Evolutionary conservation across 352 stramenopile species (phyloP).

Genomic region (Phytopythium ostracodes): DNA sequence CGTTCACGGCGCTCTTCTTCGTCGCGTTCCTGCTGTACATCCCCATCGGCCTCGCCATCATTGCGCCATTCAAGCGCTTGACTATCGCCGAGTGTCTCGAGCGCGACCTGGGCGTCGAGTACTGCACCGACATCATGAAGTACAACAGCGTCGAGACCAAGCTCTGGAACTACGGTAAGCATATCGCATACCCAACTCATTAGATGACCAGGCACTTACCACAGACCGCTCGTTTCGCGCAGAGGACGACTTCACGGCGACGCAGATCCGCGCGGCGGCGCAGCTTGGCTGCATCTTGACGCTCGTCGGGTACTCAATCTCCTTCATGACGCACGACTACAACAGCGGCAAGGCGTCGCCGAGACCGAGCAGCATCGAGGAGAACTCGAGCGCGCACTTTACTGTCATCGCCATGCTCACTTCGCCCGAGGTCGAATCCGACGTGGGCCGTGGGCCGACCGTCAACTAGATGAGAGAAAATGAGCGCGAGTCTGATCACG

Average conservation of each 20-base stretch:
- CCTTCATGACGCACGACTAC: slow-evolving; percentile 35
- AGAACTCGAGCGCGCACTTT: neutral
- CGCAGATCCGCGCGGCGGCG: slow-evolving; percentile 14
- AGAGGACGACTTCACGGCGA: neutral
- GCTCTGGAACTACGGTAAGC: slow-evolving; percentile 14
- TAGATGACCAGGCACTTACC: neutral
- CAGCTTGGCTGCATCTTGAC: slow-evolving; percentile 47
- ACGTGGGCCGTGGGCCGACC: neutral
- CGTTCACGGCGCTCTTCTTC: slow-evolving; percentile 44
- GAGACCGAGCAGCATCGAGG: neutral
- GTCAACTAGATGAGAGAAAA: slow-evolving; percentile 7
- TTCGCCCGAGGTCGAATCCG: slow-evolving; percentile 9
- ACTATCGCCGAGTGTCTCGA: slow-evolving; percentile 48
- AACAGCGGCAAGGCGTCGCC: slow-evolving; percentile 4
- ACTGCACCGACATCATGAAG: slow-evolving; percentile 57
- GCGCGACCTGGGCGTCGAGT: slow-evolving; percentile 36
- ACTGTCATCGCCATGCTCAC: slow-evolving; percentile 14
- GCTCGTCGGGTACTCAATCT: slow-evolving; percentile 49
- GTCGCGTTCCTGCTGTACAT: slow-evolving; percentile 68
- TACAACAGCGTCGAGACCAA: slow-evolving; percentile 47
- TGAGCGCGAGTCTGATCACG: neutral
- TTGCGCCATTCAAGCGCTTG: slow-evolving; percentile 37
- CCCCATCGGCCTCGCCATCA: slow-evolving; percentile 50
- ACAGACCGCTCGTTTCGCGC: neutral
- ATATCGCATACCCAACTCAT: neutral